Evolutionary conservation across 2,329 filamentous ascomycete species (phyloP).

Genomic region (Leptographium galeiforme): DNA sequence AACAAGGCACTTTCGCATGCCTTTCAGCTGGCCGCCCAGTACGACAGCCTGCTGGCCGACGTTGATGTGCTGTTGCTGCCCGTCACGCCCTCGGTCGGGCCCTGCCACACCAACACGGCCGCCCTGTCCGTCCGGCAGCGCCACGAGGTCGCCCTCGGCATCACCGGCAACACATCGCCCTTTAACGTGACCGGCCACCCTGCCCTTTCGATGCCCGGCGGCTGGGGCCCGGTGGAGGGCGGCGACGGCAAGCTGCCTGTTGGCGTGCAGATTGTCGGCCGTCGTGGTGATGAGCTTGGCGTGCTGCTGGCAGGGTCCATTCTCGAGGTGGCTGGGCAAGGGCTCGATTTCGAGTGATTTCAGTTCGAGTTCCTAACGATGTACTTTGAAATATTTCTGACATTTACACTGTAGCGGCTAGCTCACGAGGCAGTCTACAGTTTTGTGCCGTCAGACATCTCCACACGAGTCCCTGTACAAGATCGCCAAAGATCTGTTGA

Average conservation of each 20-base stretch:
- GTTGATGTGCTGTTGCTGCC: constrained; percentile 37
- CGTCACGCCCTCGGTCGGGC: constrained; percentile 29
- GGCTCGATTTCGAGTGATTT: constrained; percentile 11
- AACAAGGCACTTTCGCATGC: constrained; percentile 33
- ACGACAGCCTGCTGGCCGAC: constrained; percentile 26
- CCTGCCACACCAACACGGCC: constrained; percentile 22
- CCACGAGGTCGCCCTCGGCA: constrained; percentile 28
- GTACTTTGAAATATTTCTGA: too few species aligned
- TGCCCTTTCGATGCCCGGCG: constrained; percentile 30
- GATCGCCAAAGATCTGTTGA: too few species aligned
- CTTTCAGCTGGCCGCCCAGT: constrained; percentile 31
- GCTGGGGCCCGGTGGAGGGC: constrained; percentile 16
- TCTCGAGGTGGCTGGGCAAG: constrained; percentile 18
- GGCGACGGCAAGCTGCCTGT: constrained; percentile 15
- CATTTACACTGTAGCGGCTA: too few species aligned
- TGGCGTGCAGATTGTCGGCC: constrained; percentile 19
- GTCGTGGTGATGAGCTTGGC: constrained; percentile 15
- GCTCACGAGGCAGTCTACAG: too few species aligned
- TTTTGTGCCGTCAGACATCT: too few species aligned
- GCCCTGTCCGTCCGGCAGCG: constrained; percentile 23
- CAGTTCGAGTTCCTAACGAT: too few species aligned
- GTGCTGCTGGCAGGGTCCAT: constrained; percentile 17
- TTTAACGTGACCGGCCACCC: constrained; percentile 39
- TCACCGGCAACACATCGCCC: constrained; percentile 28
- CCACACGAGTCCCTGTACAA: too few species aligned